Evolutionary conservation across 345 rosid genomes (phyloP).

Genomic region (Crucihimalaya himalaica): DNA sequence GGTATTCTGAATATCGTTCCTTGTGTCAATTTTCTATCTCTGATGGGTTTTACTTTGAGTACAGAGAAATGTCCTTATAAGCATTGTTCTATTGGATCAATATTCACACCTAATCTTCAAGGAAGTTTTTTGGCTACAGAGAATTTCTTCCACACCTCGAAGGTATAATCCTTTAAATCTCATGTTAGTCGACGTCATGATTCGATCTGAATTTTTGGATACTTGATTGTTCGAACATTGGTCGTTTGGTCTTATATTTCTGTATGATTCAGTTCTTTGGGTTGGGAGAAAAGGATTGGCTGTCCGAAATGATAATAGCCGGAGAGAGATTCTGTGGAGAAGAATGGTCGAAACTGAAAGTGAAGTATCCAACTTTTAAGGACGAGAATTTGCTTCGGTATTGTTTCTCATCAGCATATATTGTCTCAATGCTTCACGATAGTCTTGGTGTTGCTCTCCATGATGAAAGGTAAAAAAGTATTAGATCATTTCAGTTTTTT

Average conservation of each 20-base stretch:
- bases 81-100: slow-evolving; percentile 73
- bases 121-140: slow-evolving; percentile 87
- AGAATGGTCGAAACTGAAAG: slow-evolving; percentile 74
- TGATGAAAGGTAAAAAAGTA: slow-evolving; percentile 53
- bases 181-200: slow-evolving; percentile 8
- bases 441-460: slow-evolving; percentile 71
- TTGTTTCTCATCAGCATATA: slow-evolving; percentile 93
- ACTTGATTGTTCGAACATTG: not conserved
- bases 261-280: slow-evolving; percentile 68
- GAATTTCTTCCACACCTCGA: slow-evolving; percentile 83
- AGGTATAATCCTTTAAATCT: slow-evolving; percentile 48
- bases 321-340: slow-evolving; percentile 78
- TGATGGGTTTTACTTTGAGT: not conserved
- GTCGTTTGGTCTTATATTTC: slow-evolving; percentile 1
- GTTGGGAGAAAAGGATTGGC: slow-evolving; percentile 53
- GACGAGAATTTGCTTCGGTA: slow-evolving; percentile 67
- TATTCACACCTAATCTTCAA: slow-evolving; percentile 73
- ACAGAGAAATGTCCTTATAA: slow-evolving; percentile 67
- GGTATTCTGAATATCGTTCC: not conserved
- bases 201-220: not conserved
- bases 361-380: slow-evolving; percentile 52
- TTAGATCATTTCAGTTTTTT: not conserved
- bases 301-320: slow-evolving; percentile 60
- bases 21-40: slow-evolving; percentile 8
- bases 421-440: slow-evolving; percentile 86